Evolutionary conservation across 495 filamentous ascomycete species (phyloP).

Genomic region (Elasticomyces elasticus): DNA sequence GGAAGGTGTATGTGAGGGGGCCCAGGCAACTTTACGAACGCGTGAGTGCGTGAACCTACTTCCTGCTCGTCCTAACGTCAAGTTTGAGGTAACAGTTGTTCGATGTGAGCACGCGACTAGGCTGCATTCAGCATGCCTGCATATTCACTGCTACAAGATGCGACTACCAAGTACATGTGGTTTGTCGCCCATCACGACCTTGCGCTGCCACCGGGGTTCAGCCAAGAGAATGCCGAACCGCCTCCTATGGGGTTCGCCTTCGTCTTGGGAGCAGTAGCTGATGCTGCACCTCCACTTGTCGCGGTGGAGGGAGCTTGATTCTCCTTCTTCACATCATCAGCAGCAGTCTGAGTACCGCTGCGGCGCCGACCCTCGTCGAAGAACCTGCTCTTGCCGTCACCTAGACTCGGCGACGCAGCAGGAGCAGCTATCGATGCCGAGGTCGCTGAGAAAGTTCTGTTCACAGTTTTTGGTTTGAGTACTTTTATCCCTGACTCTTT

Average conservation of each 20-base stretch:
- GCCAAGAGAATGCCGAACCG: conserved; percentile 94
- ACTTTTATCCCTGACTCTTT: conserved; percentile 36
- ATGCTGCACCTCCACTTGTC: conserved; percentile 38
- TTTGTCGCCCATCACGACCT: neutral
- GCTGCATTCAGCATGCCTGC: neutral
- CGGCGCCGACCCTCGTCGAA: conserved; percentile 33
- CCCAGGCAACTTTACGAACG: no score
- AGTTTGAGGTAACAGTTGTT: no score
- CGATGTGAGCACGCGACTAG: no score
- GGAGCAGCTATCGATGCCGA: conserved; percentile 5
- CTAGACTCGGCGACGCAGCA: neutral
- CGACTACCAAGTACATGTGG: no score
- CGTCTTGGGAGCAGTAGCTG: conserved; percentile 3
- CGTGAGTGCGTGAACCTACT: no score
- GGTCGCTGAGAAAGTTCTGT: conserved; percentile 24
- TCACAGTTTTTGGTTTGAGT: conserved; percentile 29
- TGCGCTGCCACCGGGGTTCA: conserved; percentile 41
- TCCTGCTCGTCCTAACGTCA: no score
- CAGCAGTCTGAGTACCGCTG: conserved; percentile 13
- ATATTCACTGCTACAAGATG: neutral
- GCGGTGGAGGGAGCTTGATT: conserved; percentile 34
- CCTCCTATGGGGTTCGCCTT: conserved; percentile 72
- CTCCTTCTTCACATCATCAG: conserved; percentile 30
- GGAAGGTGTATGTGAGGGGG: no score
- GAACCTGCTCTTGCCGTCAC: conserved; percentile 30